These are phyloP conservation scores for Heritiera littoralis DNA, from an alignment of 345 rosid genomes.

Conservation along the genomic window DNA sequence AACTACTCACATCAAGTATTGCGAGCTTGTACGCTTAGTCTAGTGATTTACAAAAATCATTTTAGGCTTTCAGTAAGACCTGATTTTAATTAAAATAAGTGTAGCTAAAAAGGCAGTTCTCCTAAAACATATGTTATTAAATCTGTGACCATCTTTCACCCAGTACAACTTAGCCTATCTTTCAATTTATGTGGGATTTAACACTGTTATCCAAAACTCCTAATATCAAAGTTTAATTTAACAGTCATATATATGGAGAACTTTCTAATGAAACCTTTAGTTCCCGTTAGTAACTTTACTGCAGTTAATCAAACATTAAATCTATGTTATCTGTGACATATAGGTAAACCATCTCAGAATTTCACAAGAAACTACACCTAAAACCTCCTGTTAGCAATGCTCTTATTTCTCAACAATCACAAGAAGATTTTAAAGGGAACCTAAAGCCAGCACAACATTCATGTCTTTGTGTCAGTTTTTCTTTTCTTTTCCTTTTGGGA, in stretches of 20 bases:
- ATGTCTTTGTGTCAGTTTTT: not conserved
- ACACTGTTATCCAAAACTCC: not conserved
- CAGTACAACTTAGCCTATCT: not conserved
- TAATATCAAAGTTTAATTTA: not conserved
- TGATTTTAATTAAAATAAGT: not conserved
- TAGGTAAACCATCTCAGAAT: not conserved
- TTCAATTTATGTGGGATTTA: not conserved
- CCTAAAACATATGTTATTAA: not conserved
- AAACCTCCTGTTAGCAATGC: not conserved
- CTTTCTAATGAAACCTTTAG: not conserved
- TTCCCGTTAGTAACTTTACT: not conserved
- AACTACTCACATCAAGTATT: not conserved
- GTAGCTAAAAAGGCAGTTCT: not conserved
- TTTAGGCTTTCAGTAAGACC: not conserved
- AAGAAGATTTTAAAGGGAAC: not conserved
- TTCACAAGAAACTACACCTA: not conserved
- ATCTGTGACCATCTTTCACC: not conserved
- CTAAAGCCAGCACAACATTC: not conserved
- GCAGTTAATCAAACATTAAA: not conserved
- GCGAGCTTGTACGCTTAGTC: not conserved
- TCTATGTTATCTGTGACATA: not conserved
- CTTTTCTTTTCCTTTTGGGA: not conserved
- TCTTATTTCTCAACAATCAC: not conserved
- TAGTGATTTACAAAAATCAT: not conserved
- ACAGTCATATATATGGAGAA: conserved; percentile 1